Base-by-base conservation (phyloP, 495 filamentous ascomycete species). In the Xylaria bambusicola region DNA sequence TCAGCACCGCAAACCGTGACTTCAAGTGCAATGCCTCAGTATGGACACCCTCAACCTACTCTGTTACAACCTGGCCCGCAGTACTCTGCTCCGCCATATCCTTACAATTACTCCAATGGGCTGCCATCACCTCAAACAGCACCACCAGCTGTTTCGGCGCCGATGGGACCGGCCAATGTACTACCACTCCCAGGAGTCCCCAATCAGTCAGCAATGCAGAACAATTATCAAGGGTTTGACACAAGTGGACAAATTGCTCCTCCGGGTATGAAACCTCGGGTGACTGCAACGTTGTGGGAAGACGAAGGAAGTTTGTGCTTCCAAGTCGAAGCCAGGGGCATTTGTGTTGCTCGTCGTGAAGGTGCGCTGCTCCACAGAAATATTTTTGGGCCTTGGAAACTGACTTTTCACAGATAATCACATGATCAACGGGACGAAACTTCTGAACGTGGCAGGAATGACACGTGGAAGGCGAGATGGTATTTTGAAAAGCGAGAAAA, bases 341-440 rank as follows among this genome's bases (percentile, higher is more conserved):
- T 98, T 35, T 98, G 94, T 72, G 94, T 98, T 41, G 94, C 94
- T 50, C 83, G 94, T 49, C 80, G 94, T 67, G 94, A 98, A 83
- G 93, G 93, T 97, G 66, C n/a, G 74, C 8, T 1, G 27, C 8
- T 6, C 18, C 20, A 3, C 24, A 5, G n/a, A 52, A 15, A 18
- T 24, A 20, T 13, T 2, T 35, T n/a, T 0, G 13, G 17, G 24
- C 15, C 27, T 24, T 8, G 2, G 36, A 38, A 52, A 24, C 57
- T 60, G 0, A 60, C 40, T 40, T 54, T 47, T 58, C 23, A n/a
- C 67, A 96, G 94, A 98, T 66, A 98, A 98, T 71, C 90, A 95
- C 66, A 97, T 98, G 93, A 97, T 98, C 74, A 98, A 98, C 66
- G 94, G 94, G 8, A 98, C 94, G 3, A 98, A 98, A 72, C 77